Conservation (phyloP, 805 yeast genomes). For the Jamesozyma gamospora region DNA sequence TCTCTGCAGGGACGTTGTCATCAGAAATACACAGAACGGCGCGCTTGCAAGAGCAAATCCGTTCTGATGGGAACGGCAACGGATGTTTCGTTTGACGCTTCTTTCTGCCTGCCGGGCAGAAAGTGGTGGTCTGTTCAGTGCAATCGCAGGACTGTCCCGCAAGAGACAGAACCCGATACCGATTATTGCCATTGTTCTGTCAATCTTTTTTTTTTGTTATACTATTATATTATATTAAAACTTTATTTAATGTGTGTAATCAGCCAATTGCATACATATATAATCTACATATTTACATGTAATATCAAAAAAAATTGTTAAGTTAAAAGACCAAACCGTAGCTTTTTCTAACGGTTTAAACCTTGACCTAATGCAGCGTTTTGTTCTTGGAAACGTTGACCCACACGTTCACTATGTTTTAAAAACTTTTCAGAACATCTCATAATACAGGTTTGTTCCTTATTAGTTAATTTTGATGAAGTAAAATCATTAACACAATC, state of each 20-base stretch:
- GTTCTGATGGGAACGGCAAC: slow-evolving; percentile 26
- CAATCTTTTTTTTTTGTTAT: neutral
- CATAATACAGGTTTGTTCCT: slow-evolving; percentile 77
- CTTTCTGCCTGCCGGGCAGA: neutral
- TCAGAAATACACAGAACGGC: slow-evolving; percentile 22
- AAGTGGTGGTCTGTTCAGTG: slow-evolving; percentile 28
- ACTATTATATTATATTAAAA: neutral
- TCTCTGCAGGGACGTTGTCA: slow-evolving; percentile 17
- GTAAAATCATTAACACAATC: slow-evolving; percentile 99
- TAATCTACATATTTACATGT: slow-evolving; percentile 1
- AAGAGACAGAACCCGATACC: slow-evolving; percentile 29
- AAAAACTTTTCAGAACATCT: slow-evolving; percentile 95
- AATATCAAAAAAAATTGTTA: neutral
- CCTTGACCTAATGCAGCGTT: slow-evolving; percentile 73
- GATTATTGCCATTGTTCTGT: slow-evolving; percentile 26
- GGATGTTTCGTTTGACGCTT: slow-evolving; percentile 26
- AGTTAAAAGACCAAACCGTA: too few relatives aligned
- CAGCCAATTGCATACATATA: too few relatives aligned
- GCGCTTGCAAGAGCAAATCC: neutral
- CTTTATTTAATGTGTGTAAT: too few relatives aligned
- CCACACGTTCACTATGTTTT: slow-evolving; percentile 96
- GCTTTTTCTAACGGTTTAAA: slow-evolving; percentile 36
- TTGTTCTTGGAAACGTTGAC: slow-evolving; percentile 97
- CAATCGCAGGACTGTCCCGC: slow-evolving; percentile 27
- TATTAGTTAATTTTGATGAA: slow-evolving; percentile 71